Conservation (phyloP, 1,139 yeast genomes). For the Blastobotrys ciferrii region DNA sequence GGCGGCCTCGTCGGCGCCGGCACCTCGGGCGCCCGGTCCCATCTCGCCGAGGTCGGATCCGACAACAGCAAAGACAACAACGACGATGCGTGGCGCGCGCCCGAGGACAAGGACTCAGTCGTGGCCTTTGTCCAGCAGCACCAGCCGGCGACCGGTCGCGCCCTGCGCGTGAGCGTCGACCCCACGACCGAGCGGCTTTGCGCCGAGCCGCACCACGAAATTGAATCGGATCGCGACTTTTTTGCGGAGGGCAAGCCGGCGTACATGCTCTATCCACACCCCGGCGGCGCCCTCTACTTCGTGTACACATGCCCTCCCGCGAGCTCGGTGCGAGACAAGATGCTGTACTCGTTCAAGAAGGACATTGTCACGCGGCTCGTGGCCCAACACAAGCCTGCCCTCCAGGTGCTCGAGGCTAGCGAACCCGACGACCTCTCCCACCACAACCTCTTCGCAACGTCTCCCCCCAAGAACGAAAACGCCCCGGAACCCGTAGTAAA, state of each 20-base stretch:
- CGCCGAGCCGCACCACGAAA: not conserved
- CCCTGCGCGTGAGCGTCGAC: slow-evolving; percentile 9
- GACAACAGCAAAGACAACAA: not conserved
- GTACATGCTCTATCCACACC: slow-evolving; percentile 1
- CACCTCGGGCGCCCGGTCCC: slow-evolving; percentile 21
- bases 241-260: slow-evolving; percentile 4
- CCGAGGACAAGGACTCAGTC: slow-evolving; percentile 8
- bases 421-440: not conserved
- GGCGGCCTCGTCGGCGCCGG: not conserved
- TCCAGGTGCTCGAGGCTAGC: not conserved
- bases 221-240: not conserved
- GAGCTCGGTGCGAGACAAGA: slow-evolving; percentile 8
- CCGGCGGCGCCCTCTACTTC: slow-evolving; percentile 1
- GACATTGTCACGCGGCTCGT: slow-evolving; percentile 7
- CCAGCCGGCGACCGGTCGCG: slow-evolving; percentile 29
- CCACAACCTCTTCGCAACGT: not conserved
- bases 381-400: not conserved
- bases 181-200: slow-evolving; percentile 5
- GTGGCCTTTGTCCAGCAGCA: slow-evolving; percentile 31
- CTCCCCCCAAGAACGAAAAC: too few species aligned
- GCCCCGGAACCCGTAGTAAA: slow-evolving; percentile 1
- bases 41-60: slow-evolving; percentile 16
- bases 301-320: slow-evolving; percentile 9
- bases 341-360: slow-evolving; percentile 13
- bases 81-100: not conserved